Conservation (phyloP, 306 rosid genomes). For the Casuarina glauca region DNA sequence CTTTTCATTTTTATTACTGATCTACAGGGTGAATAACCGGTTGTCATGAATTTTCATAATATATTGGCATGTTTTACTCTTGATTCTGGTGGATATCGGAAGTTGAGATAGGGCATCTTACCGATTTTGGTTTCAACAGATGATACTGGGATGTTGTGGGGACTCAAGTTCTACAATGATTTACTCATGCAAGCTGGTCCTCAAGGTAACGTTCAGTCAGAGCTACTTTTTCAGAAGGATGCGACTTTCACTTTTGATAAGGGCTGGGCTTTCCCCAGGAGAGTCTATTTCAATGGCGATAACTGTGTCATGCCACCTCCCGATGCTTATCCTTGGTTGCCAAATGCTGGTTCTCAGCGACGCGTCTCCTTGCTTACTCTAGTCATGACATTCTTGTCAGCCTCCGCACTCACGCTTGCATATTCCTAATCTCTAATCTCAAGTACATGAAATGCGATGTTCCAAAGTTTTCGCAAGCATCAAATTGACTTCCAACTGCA, state of each 20-base stretch:
- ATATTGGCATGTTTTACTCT: neutral
- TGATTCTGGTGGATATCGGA: neutral
- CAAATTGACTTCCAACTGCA: slow-evolving; percentile 29
- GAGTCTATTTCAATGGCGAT: slow-evolving; percentile 89
- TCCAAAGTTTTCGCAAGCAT: slow-evolving; percentile 11
- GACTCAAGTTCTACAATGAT: slow-evolving; percentile 84
- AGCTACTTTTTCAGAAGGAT: slow-evolving; percentile 71
- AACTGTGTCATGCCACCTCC: slow-evolving; percentile 94
- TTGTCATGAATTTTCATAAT: slow-evolving; percentile 7
- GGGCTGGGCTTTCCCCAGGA: slow-evolving; percentile 93
- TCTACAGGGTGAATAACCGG: neutral
- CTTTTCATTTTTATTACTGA: neutral
- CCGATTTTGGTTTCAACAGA: slow-evolving; percentile 52
- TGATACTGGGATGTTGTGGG: slow-evolving; percentile 95
- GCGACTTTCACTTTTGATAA: slow-evolving; percentile 73
- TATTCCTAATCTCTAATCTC: slow-evolving; percentile 23
- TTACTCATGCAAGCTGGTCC: slow-evolving; percentile 78
- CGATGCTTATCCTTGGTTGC: slow-evolving; percentile 77
- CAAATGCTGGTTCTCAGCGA: slow-evolving; percentile 50
- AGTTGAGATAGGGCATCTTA: slow-evolving; percentile 18
- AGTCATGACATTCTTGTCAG: slow-evolving; percentile 35
- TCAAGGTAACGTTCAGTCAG: slow-evolving; percentile 81
- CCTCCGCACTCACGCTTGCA: slow-evolving; percentile 36
- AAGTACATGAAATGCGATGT: neutral
- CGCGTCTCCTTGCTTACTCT: slow-evolving; percentile 43